Conservation (phyloP, 176 grass and related monocot genomes). For the Eremochloa ophiuroides region DNA sequence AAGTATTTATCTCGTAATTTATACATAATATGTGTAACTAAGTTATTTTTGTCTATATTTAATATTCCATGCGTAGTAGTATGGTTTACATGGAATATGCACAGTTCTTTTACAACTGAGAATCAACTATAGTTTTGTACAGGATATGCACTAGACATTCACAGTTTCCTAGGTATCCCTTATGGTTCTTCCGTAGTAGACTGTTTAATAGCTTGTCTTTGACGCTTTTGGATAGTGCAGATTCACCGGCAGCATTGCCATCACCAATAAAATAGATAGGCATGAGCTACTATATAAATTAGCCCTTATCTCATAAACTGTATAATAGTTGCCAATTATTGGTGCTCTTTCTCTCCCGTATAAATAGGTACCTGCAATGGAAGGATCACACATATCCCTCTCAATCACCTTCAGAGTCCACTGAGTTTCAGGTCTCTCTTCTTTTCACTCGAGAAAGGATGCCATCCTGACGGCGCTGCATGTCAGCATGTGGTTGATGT, state of each 20-base stretch:
- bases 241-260: conserved; percentile 21
- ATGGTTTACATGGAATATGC: too few species aligned
- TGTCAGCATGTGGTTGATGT: background rate
- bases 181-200: background rate
- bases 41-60: too few species aligned
- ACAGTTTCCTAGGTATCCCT: background rate
- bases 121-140: background rate
- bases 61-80: too few species aligned
- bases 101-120: too few species aligned
- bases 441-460: background rate
- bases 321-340: conserved; percentile 3
- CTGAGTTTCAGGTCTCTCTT: background rate
- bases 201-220: conserved; percentile 9
- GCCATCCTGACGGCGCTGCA: background rate
- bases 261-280: background rate
- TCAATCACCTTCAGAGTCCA: background rate
- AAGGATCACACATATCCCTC: background rate
- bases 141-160: conserved; percentile 5
- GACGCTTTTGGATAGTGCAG: conserved; percentile 31
- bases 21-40: too few species aligned
- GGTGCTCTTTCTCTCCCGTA: conserved; percentile 12
- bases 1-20: too few species aligned
- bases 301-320: background rate
- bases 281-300: conserved; percentile 3
- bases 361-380: background rate